These are phyloP conservation scores for Nicotiana knightiana DNA, from an alignment of 257 asterid genomes.

Conservation along the genomic window DNA sequence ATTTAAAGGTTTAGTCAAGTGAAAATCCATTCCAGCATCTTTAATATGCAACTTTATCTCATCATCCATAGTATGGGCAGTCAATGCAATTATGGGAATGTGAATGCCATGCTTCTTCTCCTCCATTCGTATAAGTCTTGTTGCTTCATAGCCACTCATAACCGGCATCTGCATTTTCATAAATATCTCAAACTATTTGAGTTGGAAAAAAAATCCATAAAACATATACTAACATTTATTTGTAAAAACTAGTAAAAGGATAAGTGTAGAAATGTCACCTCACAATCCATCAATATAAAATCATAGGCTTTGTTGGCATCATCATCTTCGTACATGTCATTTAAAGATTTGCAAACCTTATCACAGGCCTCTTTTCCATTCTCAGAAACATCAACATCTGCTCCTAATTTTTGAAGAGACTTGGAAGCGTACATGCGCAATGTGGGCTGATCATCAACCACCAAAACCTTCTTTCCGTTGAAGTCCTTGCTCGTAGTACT, in stretches of 20 bases:
- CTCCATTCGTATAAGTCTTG: slow-evolving; percentile 44
- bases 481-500: slow-evolving; percentile 19
- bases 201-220: background rate
- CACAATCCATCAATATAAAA: slow-evolving; percentile 73
- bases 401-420: slow-evolving; percentile 44
- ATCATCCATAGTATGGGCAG: slow-evolving; percentile 46
- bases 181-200: slow-evolving; percentile 18
- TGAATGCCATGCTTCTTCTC: slow-evolving; percentile 38
- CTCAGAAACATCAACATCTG: slow-evolving; percentile 27
- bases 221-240: background rate
- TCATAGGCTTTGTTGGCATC: slow-evolving; percentile 30
- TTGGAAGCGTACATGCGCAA: slow-evolving; percentile 31
- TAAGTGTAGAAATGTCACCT: slow-evolving; percentile 33
- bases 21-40: slow-evolving; percentile 61
- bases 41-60: slow-evolving; percentile 32
- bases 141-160: slow-evolving; percentile 65
- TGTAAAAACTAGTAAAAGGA: background rate
- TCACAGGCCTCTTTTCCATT: slow-evolving; percentile 48
- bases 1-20: slow-evolving; percentile 51
- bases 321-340: slow-evolving; percentile 9
- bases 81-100: slow-evolving; percentile 55
- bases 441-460: slow-evolving; percentile 51
- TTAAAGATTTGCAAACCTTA: slow-evolving; percentile 23
- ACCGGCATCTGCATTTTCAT: slow-evolving; percentile 32
- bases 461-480: slow-evolving; percentile 47